Evolutionary conservation across 2,329 filamentous ascomycete species (phyloP), one percentile per base, ranked within the genome.

Genomic region (Penicillium sp.): DNA sequence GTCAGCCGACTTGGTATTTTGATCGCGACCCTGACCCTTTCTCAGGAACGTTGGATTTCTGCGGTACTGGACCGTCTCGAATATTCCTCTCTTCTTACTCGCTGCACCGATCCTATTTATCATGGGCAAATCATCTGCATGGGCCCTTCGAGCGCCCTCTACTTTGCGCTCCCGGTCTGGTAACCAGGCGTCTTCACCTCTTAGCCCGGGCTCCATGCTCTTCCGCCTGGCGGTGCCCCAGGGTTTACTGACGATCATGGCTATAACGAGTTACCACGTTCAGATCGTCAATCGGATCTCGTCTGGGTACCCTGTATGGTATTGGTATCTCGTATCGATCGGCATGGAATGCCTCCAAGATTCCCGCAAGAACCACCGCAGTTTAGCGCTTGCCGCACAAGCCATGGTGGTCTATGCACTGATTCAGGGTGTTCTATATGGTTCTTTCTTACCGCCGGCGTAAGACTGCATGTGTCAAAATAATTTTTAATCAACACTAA

Each of bases 231-330:
- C 91, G 1, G 75, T 87, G 3, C 84, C 86, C 4, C 93, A 99
- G 73, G 74, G 90, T 1, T 56, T 93, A 3, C 79, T 99, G 19
- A 87, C 89, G 1, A 59, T 84, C 2, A 74, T 93, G 57, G 90
- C 91, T 21, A 74, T 93, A 21, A 91, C 88, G 13, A 91, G 80
- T 61, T 96, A 96, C 70, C 95, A 99, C 71, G 89, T 97, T 26
- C 95, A 99, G 75, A 96, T 99, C 65, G 89, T 98, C 67, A 96
- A 89, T 45, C 86, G 95, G 24, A 82, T 99, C 16, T 89, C 91
- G 1, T 96, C 93, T 0, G 93, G 88, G 0, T 96, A 93, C 73
- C 90, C 92, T 1, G 76, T 95, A 19, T 97, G 92, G 91, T 95
- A 96, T 71, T 88, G 90, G 81, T 91, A 89, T 81, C 72, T 96